Evolutionary conservation across 148 eudicot genomes (phyloP).

Genomic region (Drosera capensis): DNA sequence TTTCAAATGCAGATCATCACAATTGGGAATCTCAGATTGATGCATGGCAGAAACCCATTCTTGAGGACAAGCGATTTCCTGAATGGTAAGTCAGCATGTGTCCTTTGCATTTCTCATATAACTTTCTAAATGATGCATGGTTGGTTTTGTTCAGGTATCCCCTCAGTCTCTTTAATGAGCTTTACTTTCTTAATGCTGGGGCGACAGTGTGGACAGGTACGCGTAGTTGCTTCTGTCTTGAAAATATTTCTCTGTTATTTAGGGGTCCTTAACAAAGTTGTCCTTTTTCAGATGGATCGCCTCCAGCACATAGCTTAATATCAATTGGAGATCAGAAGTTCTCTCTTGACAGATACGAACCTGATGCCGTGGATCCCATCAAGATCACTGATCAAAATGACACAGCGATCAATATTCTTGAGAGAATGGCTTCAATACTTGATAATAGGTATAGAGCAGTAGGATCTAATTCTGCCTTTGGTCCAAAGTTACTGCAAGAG

Average conservation of each 20-base stretch:
- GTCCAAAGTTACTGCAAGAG: conserved; percentile 18
- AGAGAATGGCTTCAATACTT: conserved; percentile 44
- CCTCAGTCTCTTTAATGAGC: conserved; percentile 73
- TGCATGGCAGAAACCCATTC: conserved; percentile 77
- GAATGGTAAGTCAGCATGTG: conserved; percentile 38
- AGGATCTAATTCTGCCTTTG: conserved; percentile 39
- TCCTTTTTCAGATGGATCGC: conserved; percentile 49
- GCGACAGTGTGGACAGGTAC: conserved; percentile 92
- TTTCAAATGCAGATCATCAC: conserved; percentile 21
- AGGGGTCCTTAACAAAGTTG: conserved; percentile 7
- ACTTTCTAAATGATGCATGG: conserved; percentile 5
- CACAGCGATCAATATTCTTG: conserved; percentile 48
- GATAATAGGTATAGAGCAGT: conserved; percentile 22
- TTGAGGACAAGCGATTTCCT: conserved; percentile 68
- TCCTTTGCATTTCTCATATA: background rate
- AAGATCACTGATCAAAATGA: conserved; percentile 20
- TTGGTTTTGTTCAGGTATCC: no score
- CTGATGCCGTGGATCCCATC: conserved; percentile 7
- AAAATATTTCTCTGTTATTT: background rate
- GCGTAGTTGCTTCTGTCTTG: conserved; percentile 1
- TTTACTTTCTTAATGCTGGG: conserved; percentile 79
- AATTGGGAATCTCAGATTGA: conserved; percentile 72
- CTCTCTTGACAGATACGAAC: conserved; percentile 29
- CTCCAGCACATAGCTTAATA: conserved; percentile 35
- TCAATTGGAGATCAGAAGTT: conserved; percentile 23